Evolutionary conservation across 2,329 filamentous ascomycete genomes (phyloP), one percentile per base, ranked within the genome.

Genomic region (Pseudofabraea citricarpa): DNA sequence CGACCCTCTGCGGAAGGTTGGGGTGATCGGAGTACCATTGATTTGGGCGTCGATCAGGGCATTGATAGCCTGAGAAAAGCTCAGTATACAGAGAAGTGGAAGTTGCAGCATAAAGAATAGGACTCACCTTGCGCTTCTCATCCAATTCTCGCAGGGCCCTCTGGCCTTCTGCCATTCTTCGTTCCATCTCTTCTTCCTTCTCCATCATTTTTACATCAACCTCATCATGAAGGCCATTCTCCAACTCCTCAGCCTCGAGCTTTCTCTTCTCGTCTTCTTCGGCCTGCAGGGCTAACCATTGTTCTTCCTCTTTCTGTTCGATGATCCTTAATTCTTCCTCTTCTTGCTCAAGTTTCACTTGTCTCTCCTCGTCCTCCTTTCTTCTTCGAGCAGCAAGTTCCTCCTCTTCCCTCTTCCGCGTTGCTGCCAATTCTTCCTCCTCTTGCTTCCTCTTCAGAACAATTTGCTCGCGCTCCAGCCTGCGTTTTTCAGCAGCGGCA

Each of bases 121-220:
- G 27, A 45, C 42, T 13, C 40, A 57, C 56, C 44, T 49, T 55
- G 29, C 53, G 40, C 32, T 52, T 49, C 35, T 56, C 54, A 50
- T 57, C 53, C 39, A 59, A 43, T 12, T 50, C 47, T 15, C 41
- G 41, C 26, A 60, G 22, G 12, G 29, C 44, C 39, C 41, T 49
- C 39, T 52, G 54, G 2, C 57, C 55, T 19, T 56, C 51, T 24
- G 54, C 49, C 12, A 55, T 44, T 31, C 39, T 50, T 16, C 35
- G 46, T 20, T 58, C 54, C 40, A 56, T 56, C 43, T 59, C 55
- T 33, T 57, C 52, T 33, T 60, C 57, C 16, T 58, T 35, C 16
- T 32, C 46, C 31, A 58, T 55, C 27, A 59, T 43, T 36, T 57
- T 46, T 21, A 32, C 41, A 20, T 59, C 57, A 2, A 53, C 47